phyloP scores from a whole-genome alignment of 179 eudicot species.

The Heliamphora pulchella region DNA sequence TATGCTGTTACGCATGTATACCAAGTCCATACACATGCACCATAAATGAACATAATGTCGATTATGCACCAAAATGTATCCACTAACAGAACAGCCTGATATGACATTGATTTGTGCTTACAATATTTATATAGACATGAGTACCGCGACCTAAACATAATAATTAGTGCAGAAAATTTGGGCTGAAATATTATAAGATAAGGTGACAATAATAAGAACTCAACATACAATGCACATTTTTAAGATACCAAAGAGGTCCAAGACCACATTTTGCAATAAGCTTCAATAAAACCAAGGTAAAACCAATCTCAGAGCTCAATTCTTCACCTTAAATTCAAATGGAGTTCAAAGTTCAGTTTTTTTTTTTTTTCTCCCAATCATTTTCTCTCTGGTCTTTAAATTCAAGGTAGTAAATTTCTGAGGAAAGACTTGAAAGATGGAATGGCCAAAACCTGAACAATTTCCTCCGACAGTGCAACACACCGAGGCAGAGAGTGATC shows the following conservation, averaged over 20 bases:
- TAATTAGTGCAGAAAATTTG: background rate
- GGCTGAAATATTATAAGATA: background rate
- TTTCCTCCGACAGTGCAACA: constrained; percentile 83
- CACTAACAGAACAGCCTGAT: background rate
- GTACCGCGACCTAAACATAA: background rate
- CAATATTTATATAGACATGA: background rate
- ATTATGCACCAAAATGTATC: background rate
- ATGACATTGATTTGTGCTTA: background rate
- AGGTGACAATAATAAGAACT: background rate
- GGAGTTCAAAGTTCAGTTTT: background rate
- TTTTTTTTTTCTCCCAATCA: no score
- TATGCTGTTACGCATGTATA: background rate
- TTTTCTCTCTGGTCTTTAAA: background rate
- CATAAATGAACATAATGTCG: background rate
- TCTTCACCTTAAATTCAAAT: background rate
- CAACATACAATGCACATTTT: background rate
- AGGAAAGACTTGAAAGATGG: background rate
- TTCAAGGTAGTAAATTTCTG: constrained; percentile 5
- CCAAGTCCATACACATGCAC: background rate
- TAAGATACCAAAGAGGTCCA: background rate
- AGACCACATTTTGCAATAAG: constrained; percentile 9
- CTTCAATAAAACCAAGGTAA: constrained; percentile 3
- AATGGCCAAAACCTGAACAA: constrained; percentile 71
- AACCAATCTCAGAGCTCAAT: no score
- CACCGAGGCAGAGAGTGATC: constrained; percentile 87